Evolutionary conservation across 768 basidiomycete species (phyloP), one percentile per base, ranked within the genome.

Genomic region (Agrocybe praecox): DNA sequence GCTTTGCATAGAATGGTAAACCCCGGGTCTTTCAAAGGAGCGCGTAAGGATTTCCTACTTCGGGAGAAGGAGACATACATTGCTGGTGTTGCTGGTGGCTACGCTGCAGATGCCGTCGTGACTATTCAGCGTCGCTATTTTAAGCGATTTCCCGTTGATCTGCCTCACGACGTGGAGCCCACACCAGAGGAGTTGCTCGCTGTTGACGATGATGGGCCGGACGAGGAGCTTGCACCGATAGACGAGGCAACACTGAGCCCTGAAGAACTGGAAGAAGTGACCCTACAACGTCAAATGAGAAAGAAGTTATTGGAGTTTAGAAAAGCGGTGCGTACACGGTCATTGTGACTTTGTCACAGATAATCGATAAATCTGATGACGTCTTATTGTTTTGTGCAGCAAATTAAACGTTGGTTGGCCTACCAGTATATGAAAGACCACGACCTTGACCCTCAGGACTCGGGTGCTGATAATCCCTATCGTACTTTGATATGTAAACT

Each of bases 371-470:
- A 4, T 3, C 5, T 7, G 33, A 34, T 8, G 15, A n/a, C n/a
- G n/a, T n/a, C 33, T 34, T 7, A 40, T 5, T 15, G 32, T 46
- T 9, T 56, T 43, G 22, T 21, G 56, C 26, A 63, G 58, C 53
- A 63, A 56, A 60, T 63, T n/a, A 52, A 61, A 24, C 14, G 62
- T 11, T 61, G 62, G 62, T 19, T 65, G 4, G 43, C 49, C 10
- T 65, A 65, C 52, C 63, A 62, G 36, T 54, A 65, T 24, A 57
- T 52, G 46, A 62, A 62, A 23, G 59, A 59, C 22, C 34, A 49
- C 36, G 32, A 45, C 21, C 5, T 50, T 34, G 46, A 52, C 21
- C 34, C 55, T 10, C 40, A 32, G 15, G 57, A 57, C 8, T 5
- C 55, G 19, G 55, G 47, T 9, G 45, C 55, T n/a, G n/a, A 34